Percentiles rank a stretch among this genome's conserved stretches.
Evolutionary conservation across 306 rosid species (phyloP).

Genomic region (Mucuna pruriens): DNA sequence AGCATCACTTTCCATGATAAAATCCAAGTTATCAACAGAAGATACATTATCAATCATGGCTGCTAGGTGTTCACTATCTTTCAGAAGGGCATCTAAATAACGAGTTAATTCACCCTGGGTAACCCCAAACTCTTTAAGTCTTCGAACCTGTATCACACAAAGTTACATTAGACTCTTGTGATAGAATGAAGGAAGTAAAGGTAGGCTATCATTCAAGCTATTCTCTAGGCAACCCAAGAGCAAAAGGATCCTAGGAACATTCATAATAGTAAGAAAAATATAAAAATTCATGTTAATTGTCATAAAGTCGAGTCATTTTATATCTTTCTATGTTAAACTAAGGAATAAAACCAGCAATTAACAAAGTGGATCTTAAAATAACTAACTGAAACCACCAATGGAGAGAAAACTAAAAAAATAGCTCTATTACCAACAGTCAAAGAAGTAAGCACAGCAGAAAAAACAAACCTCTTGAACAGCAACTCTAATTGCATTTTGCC

Average conservation of each 20-base stretch:
- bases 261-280: not conserved
- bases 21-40: constrained; percentile 99
- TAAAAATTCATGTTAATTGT: constrained; percentile 3
- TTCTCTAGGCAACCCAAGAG: constrained; percentile 4
- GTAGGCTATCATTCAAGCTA: constrained; percentile 23
- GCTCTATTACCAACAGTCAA: constrained; percentile 13
- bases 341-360: constrained; percentile 5
- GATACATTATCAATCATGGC: constrained; percentile 99
- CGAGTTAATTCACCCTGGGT: constrained; percentile 98
- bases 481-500: constrained; percentile 90
- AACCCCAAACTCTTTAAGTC: constrained; percentile 97
- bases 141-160: constrained; percentile 73
- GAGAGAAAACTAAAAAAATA: constrained; percentile 15
- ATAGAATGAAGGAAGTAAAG: constrained; percentile 22
- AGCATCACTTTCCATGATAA: constrained; percentile 98
- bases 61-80: constrained; percentile 97
- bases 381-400: constrained; percentile 21
- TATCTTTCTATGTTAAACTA: constrained; percentile 15
- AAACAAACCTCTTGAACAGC: constrained; percentile 95
- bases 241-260: constrained; percentile 25
- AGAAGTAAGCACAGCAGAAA: constrained; percentile 40
- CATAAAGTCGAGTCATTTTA: not conserved
- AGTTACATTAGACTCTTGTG: constrained; percentile 29
- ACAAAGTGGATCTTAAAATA: constrained; percentile 1
- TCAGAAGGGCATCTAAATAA: constrained; percentile 90